Percentiles rank a stretch among this genome's conserved stretches.
Evolutionary conservation across 805 yeast species (phyloP).

Genomic region (Starmerella lactis-condensi): DNA sequence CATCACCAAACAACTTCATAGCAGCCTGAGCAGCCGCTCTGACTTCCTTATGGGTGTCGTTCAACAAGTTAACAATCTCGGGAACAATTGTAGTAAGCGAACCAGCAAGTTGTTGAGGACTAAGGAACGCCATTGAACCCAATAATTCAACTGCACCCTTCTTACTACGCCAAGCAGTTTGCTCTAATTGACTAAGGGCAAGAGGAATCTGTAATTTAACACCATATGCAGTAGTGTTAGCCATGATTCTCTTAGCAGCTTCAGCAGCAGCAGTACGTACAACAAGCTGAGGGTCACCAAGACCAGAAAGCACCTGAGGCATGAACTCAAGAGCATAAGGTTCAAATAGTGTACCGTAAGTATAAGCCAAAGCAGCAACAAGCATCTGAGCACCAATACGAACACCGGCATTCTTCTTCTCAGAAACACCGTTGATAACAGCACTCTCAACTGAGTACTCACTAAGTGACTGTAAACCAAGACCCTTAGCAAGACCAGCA

Average conservation of each 20-base stretch:
- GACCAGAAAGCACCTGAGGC: slow-evolving; percentile 57
- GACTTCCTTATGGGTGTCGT: slow-evolving; percentile 92
- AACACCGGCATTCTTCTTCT: slow-evolving; percentile 49
- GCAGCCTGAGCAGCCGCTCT: slow-evolving; percentile 86
- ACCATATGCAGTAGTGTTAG: slow-evolving; percentile 78
- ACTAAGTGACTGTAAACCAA: slow-evolving; percentile 60
- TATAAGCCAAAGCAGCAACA: slow-evolving; percentile 64
- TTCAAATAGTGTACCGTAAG: slow-evolving; percentile 64
- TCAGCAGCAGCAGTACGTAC: slow-evolving; percentile 78
- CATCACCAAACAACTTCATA: slow-evolving; percentile 84
- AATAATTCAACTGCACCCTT: slow-evolving; percentile 90
- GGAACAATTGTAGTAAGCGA: slow-evolving; percentile 85
- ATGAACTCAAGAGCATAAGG: slow-evolving; percentile 82
- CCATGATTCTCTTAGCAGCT: slow-evolving; percentile 80
- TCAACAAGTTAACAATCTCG: slow-evolving; percentile 83
- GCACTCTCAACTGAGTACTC: slow-evolving; percentile 60
- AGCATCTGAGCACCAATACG: slow-evolving; percentile 81
- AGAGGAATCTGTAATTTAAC: slow-evolving; percentile 79
- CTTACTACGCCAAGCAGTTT: slow-evolving; percentile 87
- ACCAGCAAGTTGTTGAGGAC: slow-evolving; percentile 80
- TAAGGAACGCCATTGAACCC: slow-evolving; percentile 95
- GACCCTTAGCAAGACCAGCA: slow-evolving; percentile 82
- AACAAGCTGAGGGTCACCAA: slow-evolving; percentile 71
- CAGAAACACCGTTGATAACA: slow-evolving; percentile 69
- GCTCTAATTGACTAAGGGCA: slow-evolving; percentile 70